Base-by-base conservation (phyloP, 1,139 yeast genomes). In the Kazachstania sp. region DNA sequence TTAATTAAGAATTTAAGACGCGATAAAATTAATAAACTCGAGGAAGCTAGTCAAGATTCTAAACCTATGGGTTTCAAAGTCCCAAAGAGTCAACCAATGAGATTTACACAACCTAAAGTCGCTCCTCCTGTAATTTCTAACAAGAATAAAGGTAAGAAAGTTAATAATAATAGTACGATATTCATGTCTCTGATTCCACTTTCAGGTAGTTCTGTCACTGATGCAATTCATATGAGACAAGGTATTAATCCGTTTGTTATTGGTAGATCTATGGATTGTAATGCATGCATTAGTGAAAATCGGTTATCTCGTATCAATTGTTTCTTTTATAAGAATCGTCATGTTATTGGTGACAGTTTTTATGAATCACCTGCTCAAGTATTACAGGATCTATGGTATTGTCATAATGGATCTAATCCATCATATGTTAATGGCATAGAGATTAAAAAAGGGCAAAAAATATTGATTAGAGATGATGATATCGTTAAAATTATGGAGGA, bases 221-320 rank as follows among this genome's bases (percentile, higher is more conserved):
- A 69, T 39, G 76, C 78, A 2, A 73, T 88, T 8, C 70, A 71
- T 48, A 70, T 88, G 13, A 74, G 77, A 39, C 87, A 81, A 56
- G 84, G 85, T 15, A 71, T 72, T 13, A 78, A 75, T 43, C 80
- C 83, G 3, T 82, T 77, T 59, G 71, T 79, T 41, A 73, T 84
- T 46, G 94, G 94, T 0, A 65, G 94, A 41, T 73, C 76, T 12
- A 81, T 77, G 44, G 72, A 77, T 1, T 79, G 85, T 50, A 79
- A 82, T 56, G 71, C 74, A 20, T 70, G 68, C 42, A 75, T 87
- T 15, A 71, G 75, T 37, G 96, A 88, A 57, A 83, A 77, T 55
- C 70, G 96, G 45, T 75, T 90, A 57, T 88, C 97, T 2, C 85
- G 87, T 53, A 73, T 83, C 3, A 97, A 92, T 63, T 88, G 97